Evolutionary conservation across 2,329 filamentous ascomycete genomes (phyloP), one percentile per base, ranked within the genome.

Genomic region (Beauveria sp.): DNA sequence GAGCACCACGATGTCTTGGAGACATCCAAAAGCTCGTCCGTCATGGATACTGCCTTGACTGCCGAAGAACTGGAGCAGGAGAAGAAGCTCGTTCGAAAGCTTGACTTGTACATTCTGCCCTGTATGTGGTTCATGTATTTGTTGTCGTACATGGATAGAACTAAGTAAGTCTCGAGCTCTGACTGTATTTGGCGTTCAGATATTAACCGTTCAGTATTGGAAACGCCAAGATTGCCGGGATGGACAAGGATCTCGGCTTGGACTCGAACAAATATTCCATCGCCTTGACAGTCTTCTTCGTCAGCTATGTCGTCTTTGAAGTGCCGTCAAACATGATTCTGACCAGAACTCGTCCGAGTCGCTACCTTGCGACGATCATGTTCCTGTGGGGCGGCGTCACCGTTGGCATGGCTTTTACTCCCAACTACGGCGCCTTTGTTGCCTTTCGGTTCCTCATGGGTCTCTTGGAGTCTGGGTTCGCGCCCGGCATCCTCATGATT

Each of bases 231-330:
- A 83, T 85, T 61, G 79, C 83, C 63, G 82, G 82, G 18, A 75
- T 85, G 74, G 71, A 65, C 1, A 67, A 70, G 12, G 82, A 84
- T 28, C 72, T 85, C 2, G 63, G 78, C 14, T 75, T 84, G 5
- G 64, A 69, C 20, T 77, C 48, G n/a, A 75, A 77, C 28, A 77
- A 78, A 12, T 84, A 83, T 74, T 84, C 84, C 68, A 81, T 80
- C 75, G 78, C 80, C 0, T 77, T 83, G 1, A 82, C 81, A 55
- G 78, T 83, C 63, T 85, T 85, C 73, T 85, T 83, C 72, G 79
- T 85, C 63, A 69, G 81, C 61, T 85, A 85, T 70, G 74, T 83
- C 59, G 70, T 81, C 34, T 74, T 83, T 62, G 82, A 85, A 67
- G 75, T 85, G 0, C 83, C 83, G 2, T 80, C 77, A 67, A 85